phyloP scores from a whole-genome alignment of 2,329 filamentous ascomycete species.

The Trichoderma sp. region DNA sequence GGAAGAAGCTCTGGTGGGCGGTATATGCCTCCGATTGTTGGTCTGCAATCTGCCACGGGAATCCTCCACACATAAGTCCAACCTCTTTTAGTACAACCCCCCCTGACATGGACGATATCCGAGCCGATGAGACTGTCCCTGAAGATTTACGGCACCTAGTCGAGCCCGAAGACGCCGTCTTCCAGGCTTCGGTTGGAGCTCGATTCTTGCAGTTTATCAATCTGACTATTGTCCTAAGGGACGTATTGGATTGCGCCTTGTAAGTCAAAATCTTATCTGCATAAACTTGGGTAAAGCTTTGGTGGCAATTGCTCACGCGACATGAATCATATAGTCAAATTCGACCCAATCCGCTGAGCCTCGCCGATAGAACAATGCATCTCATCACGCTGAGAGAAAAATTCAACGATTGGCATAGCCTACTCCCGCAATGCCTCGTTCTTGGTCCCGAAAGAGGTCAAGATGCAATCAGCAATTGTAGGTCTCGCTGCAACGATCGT shows the following conservation, averaged over 20 bases:
- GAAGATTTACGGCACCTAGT: conserved; percentile 35
- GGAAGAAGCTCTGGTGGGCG: conserved; percentile 47
- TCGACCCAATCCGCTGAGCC: conserved; percentile 20
- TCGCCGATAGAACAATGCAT: conserved; percentile 21
- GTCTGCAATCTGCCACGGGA: conserved; percentile 46
- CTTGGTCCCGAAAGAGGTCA: conserved; percentile 24
- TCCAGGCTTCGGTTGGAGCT: conserved; percentile 35
- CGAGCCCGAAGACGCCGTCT: conserved; percentile 31
- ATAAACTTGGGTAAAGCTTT: neutral
- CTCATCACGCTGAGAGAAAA: conserved; percentile 30
- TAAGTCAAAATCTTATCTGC: conserved; percentile 23
- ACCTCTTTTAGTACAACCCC: conserved; percentile 40
- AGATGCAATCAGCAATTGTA: conserved; percentile 28
- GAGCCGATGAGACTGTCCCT: conserved; percentile 42
- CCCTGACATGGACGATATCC: conserved; percentile 41
- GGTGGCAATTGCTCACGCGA: neutral
- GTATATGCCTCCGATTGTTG: conserved; percentile 42
- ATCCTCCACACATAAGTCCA: conserved; percentile 42
- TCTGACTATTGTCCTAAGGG: conserved; percentile 32
- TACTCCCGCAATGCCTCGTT: conserved; percentile 36
- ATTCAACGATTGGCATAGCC: conserved; percentile 36
- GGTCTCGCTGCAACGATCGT: neutral
- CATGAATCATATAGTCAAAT: conserved; percentile 26
- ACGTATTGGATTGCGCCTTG: conserved; percentile 35
- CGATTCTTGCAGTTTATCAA: conserved; percentile 38